These are phyloP conservation scores for Gentiana dahurica DNA, from an alignment of 257 asterid species.

Conservation along the genomic window DNA sequence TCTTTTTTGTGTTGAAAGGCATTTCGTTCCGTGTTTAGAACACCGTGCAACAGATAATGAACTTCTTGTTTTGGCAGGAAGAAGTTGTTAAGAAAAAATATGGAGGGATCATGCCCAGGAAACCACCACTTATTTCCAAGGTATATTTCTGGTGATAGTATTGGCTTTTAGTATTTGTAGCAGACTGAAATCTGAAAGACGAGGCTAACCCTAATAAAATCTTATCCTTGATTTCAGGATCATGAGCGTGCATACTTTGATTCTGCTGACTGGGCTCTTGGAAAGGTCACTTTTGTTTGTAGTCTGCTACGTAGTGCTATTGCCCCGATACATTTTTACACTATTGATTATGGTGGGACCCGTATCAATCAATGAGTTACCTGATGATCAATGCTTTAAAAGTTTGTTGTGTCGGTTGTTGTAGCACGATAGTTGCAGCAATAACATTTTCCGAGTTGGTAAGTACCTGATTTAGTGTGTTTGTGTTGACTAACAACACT, in stretches of 20 bases:
- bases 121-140: conserved; percentile 92
- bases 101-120: conserved; percentile 91
- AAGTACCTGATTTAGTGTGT: too few relatives aligned
- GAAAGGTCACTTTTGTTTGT: conserved; percentile 52
- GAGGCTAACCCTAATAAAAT: neutral
- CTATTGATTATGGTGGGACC: too few relatives aligned
- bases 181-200: neutral
- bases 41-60: neutral
- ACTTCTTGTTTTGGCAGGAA: conserved; percentile 34
- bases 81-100: conserved; percentile 76
- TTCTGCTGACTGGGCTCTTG: conserved; percentile 99
- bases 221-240: conserved; percentile 42
- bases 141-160: conserved; percentile 17
- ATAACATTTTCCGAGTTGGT: too few relatives aligned
- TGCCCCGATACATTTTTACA: too few relatives aligned
- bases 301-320: neutral
- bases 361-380: too few relatives aligned
- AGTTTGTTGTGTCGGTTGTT: too few relatives aligned
- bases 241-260: conserved; percentile 99
- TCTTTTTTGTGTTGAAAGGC: neutral
- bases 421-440: too few relatives aligned
- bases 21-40: neutral
- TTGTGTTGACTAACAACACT: neutral
- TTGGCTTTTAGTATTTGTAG: neutral
- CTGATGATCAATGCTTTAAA: neutral